A percentile compares a stretch with the other conserved stretches of the same genome.
Evolutionary conservation across 352 stramenopile genomes (phyloP).

Genomic region (Globisporangium lucens): DNA sequence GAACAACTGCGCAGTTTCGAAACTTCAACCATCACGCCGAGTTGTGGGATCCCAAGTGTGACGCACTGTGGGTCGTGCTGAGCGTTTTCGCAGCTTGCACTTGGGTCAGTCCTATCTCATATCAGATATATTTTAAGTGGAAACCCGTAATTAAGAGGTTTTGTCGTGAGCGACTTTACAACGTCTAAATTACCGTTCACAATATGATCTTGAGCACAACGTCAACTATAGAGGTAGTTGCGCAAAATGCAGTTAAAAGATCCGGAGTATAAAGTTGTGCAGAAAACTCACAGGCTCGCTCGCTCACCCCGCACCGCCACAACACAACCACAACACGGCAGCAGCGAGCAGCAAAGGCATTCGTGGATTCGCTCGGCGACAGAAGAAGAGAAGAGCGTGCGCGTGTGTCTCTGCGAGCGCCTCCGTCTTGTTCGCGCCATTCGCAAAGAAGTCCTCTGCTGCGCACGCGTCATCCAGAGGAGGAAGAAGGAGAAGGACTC

Average conservation of each 20-base stretch:
- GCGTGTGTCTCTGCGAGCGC: not conserved
- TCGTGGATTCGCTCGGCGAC: constrained; percentile 4
- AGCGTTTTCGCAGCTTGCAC: not conserved
- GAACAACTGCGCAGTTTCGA: not conserved
- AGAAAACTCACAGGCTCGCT: not conserved
- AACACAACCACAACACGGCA: not conserved
- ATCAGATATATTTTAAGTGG: not conserved
- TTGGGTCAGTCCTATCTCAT: constrained; percentile 4
- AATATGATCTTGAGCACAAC: not conserved
- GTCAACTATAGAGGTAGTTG: not conserved
- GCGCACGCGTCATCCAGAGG: not conserved
- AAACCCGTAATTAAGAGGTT: not conserved
- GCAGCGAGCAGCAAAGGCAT: constrained; percentile 1
- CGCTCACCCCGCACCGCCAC: not conserved
- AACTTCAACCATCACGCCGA: constrained; percentile 12
- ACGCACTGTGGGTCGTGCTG: constrained; percentile 8
- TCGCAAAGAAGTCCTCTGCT: constrained; percentile 1
- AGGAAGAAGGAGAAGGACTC: not conserved
- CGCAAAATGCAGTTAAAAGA: not conserved
- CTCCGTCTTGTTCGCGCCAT: not conserved
- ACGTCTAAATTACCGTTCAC: not conserved
- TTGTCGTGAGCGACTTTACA: not conserved
- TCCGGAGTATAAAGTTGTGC: not conserved
- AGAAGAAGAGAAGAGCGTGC: not conserved
- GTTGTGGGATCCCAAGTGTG: constrained; percentile 4